phyloP scores from a whole-genome alignment of 306 rosid genomes.

The Vigna radiata region DNA sequence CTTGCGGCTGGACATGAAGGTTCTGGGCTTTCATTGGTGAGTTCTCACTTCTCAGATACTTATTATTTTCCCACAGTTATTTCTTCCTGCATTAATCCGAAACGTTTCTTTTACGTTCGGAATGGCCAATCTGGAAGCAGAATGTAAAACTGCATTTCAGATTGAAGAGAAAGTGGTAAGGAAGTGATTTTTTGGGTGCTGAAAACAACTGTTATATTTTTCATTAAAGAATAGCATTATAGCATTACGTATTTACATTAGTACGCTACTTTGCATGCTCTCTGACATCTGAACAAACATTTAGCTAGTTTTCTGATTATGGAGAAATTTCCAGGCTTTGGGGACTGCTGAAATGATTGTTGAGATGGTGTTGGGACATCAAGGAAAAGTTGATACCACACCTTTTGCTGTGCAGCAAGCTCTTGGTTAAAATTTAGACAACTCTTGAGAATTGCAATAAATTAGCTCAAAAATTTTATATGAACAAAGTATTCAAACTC shows the following conservation, averaged over 20 bases:
- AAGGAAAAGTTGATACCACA: constrained; percentile 54
- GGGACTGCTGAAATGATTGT: constrained; percentile 90
- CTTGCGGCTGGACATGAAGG: constrained; percentile 99
- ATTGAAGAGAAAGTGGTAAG: too few species aligned
- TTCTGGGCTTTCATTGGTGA: constrained; percentile 83
- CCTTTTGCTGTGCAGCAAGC: constrained; percentile 60
- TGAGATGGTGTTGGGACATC: constrained; percentile 71
- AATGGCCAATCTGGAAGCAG: too few species aligned
- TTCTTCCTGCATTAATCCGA: too few species aligned
- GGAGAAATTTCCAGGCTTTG: constrained; percentile 68
- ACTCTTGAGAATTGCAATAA: background rate
- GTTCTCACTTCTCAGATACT: constrained; percentile 32
- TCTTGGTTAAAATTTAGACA: constrained; percentile 21
- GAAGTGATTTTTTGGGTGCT: too few species aligned
- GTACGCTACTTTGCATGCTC: background rate
- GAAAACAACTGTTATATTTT: too few species aligned
- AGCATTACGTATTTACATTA: background rate
- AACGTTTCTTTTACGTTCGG: too few species aligned
- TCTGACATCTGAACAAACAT: background rate
- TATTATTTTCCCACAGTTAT: background rate
- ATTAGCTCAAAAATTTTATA: background rate
- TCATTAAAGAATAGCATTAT: background rate
- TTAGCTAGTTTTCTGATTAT: constrained; percentile 33
- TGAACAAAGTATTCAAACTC: background rate
- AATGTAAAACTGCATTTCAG: too few species aligned